Evolutionary conservation across 345 rosid species (phyloP).

Genomic region (Syzygium grande): DNA sequence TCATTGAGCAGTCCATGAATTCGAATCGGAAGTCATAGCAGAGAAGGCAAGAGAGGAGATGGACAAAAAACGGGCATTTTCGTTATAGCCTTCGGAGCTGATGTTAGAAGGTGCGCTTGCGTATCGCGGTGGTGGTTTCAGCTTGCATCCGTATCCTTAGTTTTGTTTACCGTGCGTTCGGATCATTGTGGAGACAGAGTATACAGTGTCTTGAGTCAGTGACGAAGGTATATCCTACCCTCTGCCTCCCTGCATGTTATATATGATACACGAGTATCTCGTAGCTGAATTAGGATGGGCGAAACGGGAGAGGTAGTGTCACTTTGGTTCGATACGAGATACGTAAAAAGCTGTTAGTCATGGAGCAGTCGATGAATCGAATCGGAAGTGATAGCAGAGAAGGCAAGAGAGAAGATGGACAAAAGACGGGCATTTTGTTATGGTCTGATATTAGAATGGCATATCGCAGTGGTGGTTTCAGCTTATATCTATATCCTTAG

Average conservation of each 20-base stretch:
- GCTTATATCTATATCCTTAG: not conserved
- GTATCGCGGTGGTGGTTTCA: not conserved
- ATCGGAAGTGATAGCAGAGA: not conserved
- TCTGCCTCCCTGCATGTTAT: not conserved
- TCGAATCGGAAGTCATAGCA: not conserved
- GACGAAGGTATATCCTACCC: not conserved
- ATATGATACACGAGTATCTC: not conserved
- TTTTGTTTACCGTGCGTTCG: not conserved
- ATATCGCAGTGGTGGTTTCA: not conserved
- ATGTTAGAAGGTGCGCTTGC: not conserved
- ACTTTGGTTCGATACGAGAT: not conserved
- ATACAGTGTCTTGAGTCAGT: not conserved
- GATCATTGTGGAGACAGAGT: not conserved
- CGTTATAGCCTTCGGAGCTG: not conserved
- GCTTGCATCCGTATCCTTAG: not conserved
- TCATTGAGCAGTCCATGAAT: accelerated
- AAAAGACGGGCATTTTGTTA: not conserved
- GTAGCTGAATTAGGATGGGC: accelerated
- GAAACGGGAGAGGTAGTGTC: not conserved
- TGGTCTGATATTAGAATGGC: not conserved
- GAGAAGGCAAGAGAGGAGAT: not conserved
- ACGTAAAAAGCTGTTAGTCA: not conserved
- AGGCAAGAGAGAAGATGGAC: not conserved
- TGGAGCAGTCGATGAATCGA: accelerated
- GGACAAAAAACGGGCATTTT: not conserved